Evolutionary conservation across 176 grass and related monocot genomes (phyloP).

Genomic region (Leersia perrieri): DNA sequence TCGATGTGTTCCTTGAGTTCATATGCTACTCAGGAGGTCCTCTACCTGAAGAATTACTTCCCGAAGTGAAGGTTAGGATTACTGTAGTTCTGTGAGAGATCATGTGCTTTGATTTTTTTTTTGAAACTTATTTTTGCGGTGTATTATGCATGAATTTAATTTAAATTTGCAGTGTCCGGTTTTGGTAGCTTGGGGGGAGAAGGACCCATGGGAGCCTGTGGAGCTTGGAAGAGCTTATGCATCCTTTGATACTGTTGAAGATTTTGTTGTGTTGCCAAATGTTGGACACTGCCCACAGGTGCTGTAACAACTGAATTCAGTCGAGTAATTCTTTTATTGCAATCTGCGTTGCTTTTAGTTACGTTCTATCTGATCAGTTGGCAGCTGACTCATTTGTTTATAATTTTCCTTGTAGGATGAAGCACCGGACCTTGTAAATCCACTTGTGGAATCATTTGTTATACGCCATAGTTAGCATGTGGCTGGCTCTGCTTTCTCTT

Average conservation of each 20-base stretch:
- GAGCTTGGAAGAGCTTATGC: slow-evolving; percentile 83
- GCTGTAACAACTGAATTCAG: neutral
- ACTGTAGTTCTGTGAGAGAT: neutral
- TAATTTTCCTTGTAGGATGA: slow-evolving; percentile 64
- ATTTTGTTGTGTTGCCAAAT: slow-evolving; percentile 83
- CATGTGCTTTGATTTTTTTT: neutral
- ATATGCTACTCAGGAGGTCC: slow-evolving; percentile 97
- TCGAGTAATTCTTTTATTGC: neutral
- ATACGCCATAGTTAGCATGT: slow-evolving; percentile 55
- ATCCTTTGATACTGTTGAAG: slow-evolving; percentile 71
- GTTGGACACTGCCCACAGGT: slow-evolving; percentile 99
- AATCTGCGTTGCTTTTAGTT: neutral
- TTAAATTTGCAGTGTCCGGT: slow-evolving; percentile 66
- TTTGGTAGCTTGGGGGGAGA: slow-evolving; percentile 85
- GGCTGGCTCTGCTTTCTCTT: slow-evolving; percentile 6
- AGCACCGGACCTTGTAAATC: slow-evolving; percentile 87
- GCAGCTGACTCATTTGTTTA: slow-evolving; percentile 28
- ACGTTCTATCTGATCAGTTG: neutral
- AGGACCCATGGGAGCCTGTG: slow-evolving; percentile 95
- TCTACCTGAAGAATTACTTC: slow-evolving; percentile 93
- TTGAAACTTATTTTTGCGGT: neutral
- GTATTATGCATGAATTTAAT: neutral
- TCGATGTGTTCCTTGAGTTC: slow-evolving; percentile 96
- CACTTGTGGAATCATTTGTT: slow-evolving; percentile 70
- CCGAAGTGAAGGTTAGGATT: slow-evolving; percentile 58